Conservation (phyloP, 1,139 yeast species). For the Debaryomyces sp. region DNA sequence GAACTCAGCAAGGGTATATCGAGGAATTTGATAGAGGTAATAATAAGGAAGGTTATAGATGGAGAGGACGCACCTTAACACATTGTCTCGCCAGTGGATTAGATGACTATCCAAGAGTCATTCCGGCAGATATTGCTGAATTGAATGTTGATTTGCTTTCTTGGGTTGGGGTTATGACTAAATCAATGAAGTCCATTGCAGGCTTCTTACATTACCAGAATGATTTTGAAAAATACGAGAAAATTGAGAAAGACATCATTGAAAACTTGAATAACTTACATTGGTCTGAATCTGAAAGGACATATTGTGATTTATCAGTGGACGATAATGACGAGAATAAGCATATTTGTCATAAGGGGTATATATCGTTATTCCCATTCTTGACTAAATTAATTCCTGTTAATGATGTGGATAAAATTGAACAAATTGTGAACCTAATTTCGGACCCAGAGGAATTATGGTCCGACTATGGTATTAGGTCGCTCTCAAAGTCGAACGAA, state of each 20-base stretch:
- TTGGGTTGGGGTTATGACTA: constrained; percentile 94
- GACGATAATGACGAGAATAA: constrained; percentile 68
- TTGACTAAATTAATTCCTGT: constrained; percentile 66
- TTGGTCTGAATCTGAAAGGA: constrained; percentile 68
- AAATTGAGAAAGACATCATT: constrained; percentile 58
- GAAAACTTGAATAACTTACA: constrained; percentile 71
- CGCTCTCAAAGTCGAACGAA: constrained; percentile 70
- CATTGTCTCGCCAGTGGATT: constrained; percentile 93
- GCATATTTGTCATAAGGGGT: constrained; percentile 86
- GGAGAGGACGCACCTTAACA: constrained; percentile 88
- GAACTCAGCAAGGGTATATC: constrained; percentile 75
- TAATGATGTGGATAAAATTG: constrained; percentile 51
- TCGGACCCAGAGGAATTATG: constrained; percentile 75
- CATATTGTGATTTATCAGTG: constrained; percentile 86
- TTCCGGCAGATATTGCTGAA: constrained; percentile 83
- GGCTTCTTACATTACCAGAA: constrained; percentile 57
- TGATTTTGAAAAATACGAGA: constrained; percentile 56
- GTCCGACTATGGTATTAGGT: constrained; percentile 79
- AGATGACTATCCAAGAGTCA: constrained; percentile 92
- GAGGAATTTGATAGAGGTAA: constrained; percentile 72
- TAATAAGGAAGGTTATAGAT: constrained; percentile 72
- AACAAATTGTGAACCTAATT: constrained; percentile 56
- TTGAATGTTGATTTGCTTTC: constrained; percentile 85
- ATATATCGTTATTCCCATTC: constrained; percentile 85
- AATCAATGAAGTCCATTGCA: constrained; percentile 78